Evolutionary conservation across 2,329 filamentous ascomycete species (phyloP), one percentile per base, ranked within the genome.

Genomic region (Apiospora saccharicola): DNA sequence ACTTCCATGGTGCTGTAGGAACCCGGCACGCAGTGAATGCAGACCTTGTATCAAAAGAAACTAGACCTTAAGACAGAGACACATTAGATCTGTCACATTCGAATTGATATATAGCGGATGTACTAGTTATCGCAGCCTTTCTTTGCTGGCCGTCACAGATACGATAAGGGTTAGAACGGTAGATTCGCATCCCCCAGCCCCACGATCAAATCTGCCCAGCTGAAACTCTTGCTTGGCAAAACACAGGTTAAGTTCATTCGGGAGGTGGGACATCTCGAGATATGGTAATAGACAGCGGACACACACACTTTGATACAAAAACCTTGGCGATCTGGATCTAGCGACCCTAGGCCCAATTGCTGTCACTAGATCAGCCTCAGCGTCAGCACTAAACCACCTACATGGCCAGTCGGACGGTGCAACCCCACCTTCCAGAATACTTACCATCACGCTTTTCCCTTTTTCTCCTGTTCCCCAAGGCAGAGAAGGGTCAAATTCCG

Each of bases 281-380:
- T 61, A 34, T n/a, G 53, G 37, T 34, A 22, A 3, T 5, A 14
- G 19, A 34, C 26, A 16, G 34, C 22, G n/a, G 22, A 22, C 10
- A n/a, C 47, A 10, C 5, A 1, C 30, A 19, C 26, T 34, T 8
- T 6, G 26, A 61, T 61, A 34, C 16, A 16, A 34, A n/a, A 10
- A 12, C 41, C 57, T 64, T 64, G 57, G 34, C 57, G 19, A 64
- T 24, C 57, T n/a, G 41, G 57, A 41, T 3, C 34, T 64, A 61
- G 53, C 24, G 14, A 34, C 26, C 19, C 12, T 57, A 34, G 24
- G 24, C 1, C 24, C 24, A 26, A 12, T 51, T 26, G 24, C 24
- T 46, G 44, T 26, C 16, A 61, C 30, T 37, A 61, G 53, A 61
- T 61, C 53, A 61, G 53, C 53, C 53, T 61, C 53, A 61, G 37